Conservation (phyloP, 306 rosid genomes). For the Psophocarpus tetragonolobus region DNA sequence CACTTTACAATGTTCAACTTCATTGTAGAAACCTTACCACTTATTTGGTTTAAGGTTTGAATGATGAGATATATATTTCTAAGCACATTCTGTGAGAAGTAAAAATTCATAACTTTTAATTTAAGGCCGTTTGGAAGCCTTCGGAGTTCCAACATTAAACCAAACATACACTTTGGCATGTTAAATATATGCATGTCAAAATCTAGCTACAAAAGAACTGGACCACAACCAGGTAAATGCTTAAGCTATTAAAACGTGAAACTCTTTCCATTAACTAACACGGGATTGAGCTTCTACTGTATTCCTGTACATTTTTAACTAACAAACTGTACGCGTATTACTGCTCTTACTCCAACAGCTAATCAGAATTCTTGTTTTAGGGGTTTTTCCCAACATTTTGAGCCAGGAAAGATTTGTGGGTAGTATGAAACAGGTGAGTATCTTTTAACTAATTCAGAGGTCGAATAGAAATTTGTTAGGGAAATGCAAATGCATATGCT, state of each 20-base stretch:
- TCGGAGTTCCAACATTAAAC: too few species aligned
- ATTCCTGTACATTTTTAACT: conserved; percentile 13
- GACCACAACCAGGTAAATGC: conserved; percentile 15
- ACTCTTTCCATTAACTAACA: conserved; percentile 7
- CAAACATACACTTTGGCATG: too few species aligned
- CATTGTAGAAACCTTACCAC: conserved; percentile 3
- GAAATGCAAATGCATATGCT: neutral
- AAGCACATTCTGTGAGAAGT: too few species aligned
- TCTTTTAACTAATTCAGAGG: conserved; percentile 20
- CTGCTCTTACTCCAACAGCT: neutral
- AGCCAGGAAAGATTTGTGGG: neutral
- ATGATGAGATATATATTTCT: too few species aligned
- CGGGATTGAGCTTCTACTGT: conserved; percentile 9
- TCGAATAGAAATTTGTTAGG: neutral
- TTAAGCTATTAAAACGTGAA: conserved; percentile 24
- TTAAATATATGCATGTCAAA: neutral
- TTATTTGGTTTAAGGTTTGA: too few species aligned
- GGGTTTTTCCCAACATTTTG: neutral
- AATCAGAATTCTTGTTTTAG: neutral
- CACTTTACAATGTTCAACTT: too few species aligned
- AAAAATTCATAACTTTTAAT: too few species aligned
- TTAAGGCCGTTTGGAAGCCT: too few species aligned
- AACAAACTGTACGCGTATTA: neutral
- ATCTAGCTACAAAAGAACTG: conserved; percentile 5
- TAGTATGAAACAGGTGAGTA: neutral